phyloP scores from a whole-genome alignment of 805 yeast species.

The Candida andamanensis region DNA sequence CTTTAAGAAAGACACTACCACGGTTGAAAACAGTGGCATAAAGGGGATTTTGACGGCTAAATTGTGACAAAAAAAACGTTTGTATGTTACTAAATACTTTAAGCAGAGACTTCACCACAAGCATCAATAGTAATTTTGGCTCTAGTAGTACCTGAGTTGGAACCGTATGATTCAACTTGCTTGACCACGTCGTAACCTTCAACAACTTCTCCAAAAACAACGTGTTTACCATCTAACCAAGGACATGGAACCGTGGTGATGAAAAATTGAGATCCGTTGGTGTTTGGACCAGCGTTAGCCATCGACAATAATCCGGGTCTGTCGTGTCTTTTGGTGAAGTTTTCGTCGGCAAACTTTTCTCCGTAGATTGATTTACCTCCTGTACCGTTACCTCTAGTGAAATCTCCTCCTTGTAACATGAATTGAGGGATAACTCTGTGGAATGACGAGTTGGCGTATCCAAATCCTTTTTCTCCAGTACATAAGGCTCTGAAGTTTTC shows the following conservation, averaged over 20 bases:
- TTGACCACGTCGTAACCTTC: slow-evolving; percentile 60
- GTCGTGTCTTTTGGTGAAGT: slow-evolving; percentile 68
- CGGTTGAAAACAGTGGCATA: slow-evolving; percentile 31
- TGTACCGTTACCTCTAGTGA: slow-evolving; percentile 69
- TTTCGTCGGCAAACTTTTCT: slow-evolving; percentile 58
- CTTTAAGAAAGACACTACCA: slow-evolving; percentile 19
- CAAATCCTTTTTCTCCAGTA: slow-evolving; percentile 93
- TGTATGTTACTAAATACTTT: background rate
- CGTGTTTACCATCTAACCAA: slow-evolving; percentile 77
- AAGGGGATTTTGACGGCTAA: slow-evolving; percentile 34
- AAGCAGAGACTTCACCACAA: slow-evolving; percentile 40
- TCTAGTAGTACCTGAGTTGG: slow-evolving; percentile 60
- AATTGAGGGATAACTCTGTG: slow-evolving; percentile 96
- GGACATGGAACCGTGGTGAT: slow-evolving; percentile 75
- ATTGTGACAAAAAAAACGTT: slow-evolving; percentile 23
- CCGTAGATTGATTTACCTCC: slow-evolving; percentile 92
- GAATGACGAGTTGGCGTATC: slow-evolving; percentile 82
- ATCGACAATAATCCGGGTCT: slow-evolving; percentile 79
- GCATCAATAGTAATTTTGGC: slow-evolving; percentile 61
- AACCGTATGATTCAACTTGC: slow-evolving; percentile 60
- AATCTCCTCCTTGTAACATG: slow-evolving; percentile 83
- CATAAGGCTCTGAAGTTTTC: slow-evolving; percentile 78
- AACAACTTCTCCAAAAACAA: slow-evolving; percentile 70
- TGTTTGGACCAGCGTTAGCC: slow-evolving; percentile 93
- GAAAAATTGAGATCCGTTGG: slow-evolving; percentile 89